These are phyloP conservation scores for Sungouiozyma ichnusensis DNA, from an alignment of 805 yeast species.

Conservation along the genomic window DNA sequence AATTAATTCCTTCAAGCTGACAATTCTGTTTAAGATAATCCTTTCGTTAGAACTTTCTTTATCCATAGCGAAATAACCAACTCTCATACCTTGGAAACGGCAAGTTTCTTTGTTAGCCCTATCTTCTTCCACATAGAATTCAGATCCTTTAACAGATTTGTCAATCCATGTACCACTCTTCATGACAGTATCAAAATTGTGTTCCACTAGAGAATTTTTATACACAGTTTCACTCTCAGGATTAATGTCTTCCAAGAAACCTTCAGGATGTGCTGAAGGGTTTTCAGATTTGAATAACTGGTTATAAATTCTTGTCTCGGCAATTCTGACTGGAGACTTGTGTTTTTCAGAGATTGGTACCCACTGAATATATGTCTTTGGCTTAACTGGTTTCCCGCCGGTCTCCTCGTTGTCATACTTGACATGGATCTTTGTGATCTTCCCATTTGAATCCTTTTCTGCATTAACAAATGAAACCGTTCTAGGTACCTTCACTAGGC, in stretches of 20 bases:
- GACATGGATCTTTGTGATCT: conserved; percentile 61
- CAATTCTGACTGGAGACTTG: conserved; percentile 51
- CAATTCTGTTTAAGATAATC: conserved; percentile 80
- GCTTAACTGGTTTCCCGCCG: conserved; percentile 39
- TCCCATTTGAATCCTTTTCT: conserved; percentile 48
- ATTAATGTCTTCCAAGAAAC: conserved; percentile 76
- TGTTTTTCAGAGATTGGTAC: conserved; percentile 59
- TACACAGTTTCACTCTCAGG: conserved; percentile 63
- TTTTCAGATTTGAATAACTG: conserved; percentile 85
- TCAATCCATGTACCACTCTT: conserved; percentile 65
- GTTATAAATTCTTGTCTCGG: conserved; percentile 79
- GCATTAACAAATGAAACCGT: conserved; percentile 62
- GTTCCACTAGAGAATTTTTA: conserved; percentile 63
- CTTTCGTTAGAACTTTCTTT: conserved; percentile 54
- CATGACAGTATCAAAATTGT: conserved; percentile 59
- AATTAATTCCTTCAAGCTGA: conserved; percentile 72
- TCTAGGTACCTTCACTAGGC: conserved; percentile 82
- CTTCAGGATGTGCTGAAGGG: conserved; percentile 81
- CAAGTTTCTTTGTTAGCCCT: conserved; percentile 61
- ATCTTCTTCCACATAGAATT: conserved; percentile 63
- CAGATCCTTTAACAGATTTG: conserved; percentile 43
- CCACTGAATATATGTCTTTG: conserved; percentile 97
- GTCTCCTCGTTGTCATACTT: conserved; percentile 61
- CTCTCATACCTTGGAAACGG: conserved; percentile 95
- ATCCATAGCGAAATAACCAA: conserved; percentile 91